phyloP scores from a whole-genome alignment of 345 rosid genomes.

The Zanthoxylum bungeanum region DNA sequence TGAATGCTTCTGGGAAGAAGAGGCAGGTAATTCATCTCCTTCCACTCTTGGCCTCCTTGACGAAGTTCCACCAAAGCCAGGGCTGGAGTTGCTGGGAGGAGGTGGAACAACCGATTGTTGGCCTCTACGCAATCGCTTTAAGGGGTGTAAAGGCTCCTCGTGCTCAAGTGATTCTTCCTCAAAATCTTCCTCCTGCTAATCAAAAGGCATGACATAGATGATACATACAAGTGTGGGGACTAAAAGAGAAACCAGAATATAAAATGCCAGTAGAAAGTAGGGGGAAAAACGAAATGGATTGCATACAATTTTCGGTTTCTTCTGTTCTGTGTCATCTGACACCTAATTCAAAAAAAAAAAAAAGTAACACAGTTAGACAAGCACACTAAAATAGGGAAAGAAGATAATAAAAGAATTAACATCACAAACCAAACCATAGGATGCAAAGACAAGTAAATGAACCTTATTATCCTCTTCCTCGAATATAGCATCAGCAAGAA shows the following conservation, averaged over 20 bases:
- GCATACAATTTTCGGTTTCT: constrained; percentile 27
- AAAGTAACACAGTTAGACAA: constrained; percentile 2
- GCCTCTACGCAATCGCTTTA: constrained; percentile 66
- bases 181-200: constrained; percentile 33
- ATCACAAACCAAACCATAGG: constrained; percentile 4
- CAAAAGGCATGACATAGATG: constrained; percentile 9
- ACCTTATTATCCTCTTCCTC: constrained; percentile 74
- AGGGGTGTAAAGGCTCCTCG: constrained; percentile 56
- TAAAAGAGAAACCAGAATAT: constrained; percentile 4
- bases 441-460: constrained; percentile 1
- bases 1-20: constrained; percentile 19
- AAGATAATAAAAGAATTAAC: neutral
- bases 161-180: constrained; percentile 38
- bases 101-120: constrained; percentile 37
- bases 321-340: constrained; percentile 29
- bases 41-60: constrained; percentile 35
- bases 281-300: constrained; percentile 1
- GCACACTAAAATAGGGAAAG: neutral
- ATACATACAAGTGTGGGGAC: neutral
- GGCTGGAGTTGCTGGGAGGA: constrained; percentile 20
- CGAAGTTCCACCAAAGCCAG: constrained; percentile 22
- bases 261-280: neutral
- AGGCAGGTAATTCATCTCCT: constrained; percentile 27
- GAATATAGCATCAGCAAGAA: constrained; percentile 83
- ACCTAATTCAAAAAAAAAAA: constrained; percentile 34